Conservation (phyloP, 768 basidiomycete species). For the Rhodotorula babjevae region DNA sequence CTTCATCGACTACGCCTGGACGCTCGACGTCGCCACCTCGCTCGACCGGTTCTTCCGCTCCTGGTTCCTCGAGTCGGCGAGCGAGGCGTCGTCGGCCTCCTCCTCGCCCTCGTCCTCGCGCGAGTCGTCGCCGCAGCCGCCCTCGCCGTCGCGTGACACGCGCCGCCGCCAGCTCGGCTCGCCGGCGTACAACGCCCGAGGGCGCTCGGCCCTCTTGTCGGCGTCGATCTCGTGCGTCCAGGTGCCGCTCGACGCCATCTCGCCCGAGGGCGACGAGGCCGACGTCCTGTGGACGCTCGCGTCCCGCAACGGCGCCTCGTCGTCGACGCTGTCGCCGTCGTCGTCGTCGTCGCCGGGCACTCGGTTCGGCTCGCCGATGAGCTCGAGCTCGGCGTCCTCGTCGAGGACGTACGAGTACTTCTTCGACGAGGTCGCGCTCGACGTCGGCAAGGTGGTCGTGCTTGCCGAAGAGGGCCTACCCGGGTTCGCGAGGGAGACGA, state of each 20-base stretch:
- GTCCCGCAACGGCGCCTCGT: too few relatives aligned
- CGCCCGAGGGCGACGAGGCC: not conserved
- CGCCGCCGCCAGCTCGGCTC: not conserved
- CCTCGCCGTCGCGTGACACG: too few relatives aligned
- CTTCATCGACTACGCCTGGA: not conserved
- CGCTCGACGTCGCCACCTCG: slow-evolving; percentile 5
- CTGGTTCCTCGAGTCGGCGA: slow-evolving; percentile 1
- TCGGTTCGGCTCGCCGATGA: not conserved
- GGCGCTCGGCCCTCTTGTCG: slow-evolving; percentile 11
- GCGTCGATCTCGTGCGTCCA: slow-evolving; percentile 23
- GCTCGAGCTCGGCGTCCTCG: not conserved
- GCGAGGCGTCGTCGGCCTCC: not conserved
- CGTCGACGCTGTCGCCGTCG: too few relatives aligned
- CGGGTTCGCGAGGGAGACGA: not conserved
- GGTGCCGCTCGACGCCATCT: not conserved
- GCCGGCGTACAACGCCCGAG: not conserved
- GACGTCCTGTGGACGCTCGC: not conserved
- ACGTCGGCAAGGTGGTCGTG: slow-evolving; percentile 26
- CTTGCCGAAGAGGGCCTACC: slow-evolving; percentile 25
- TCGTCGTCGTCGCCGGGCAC: not conserved
- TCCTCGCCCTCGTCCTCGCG: too few relatives aligned
- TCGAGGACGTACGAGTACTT: slow-evolving; percentile 22
- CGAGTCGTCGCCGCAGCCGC: too few relatives aligned
- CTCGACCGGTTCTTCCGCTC: slow-evolving; percentile 12
- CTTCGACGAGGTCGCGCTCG: slow-evolving; percentile 1